phyloP scores from a whole-genome alignment of 2,329 filamentous ascomycete genomes.

The Clonostachys byssicola region DNA sequence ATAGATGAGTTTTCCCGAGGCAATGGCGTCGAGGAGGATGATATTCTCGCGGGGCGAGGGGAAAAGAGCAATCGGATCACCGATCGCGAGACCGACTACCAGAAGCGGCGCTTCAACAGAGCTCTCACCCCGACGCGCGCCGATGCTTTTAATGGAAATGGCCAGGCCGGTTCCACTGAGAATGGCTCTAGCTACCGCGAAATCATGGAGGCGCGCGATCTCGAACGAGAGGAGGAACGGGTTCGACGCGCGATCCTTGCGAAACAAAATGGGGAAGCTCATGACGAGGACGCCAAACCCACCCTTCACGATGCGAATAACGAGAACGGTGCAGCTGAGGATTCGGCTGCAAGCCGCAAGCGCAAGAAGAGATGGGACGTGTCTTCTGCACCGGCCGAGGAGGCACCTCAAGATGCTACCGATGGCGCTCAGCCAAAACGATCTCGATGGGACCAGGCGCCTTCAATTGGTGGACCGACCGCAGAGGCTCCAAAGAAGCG shows the following conservation, averaged over 20 bases:
- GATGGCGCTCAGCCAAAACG: constrained; percentile 64
- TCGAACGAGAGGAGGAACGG: constrained; percentile 91
- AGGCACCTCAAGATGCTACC: constrained; percentile 33
- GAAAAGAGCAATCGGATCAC: constrained; percentile 89
- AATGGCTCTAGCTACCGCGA: constrained; percentile 83
- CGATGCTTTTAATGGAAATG: constrained; percentile 78
- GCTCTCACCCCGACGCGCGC: constrained; percentile 80
- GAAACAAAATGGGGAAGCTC: constrained; percentile 60
- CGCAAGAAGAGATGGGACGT: constrained; percentile 97
- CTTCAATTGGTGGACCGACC: constrained; percentile 47
- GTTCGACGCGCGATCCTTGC: constrained; percentile 78
- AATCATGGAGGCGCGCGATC: constrained; percentile 83
- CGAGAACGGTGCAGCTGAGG: constrained; percentile 67
- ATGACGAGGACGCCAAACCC: constrained; percentile 60
- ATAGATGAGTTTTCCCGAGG: constrained; percentile 92
- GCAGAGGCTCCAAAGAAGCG: constrained; percentile 66
- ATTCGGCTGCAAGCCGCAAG: constrained; percentile 63
- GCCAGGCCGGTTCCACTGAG: constrained; percentile 60
- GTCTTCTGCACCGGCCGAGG: constrained; percentile 38
- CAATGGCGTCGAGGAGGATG: constrained; percentile 83
- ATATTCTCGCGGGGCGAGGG: constrained; percentile 74
- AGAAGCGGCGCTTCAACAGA: constrained; percentile 90
- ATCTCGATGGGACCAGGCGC: constrained; percentile 85
- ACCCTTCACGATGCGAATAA: constrained; percentile 73
- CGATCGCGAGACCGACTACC: constrained; percentile 94